Conservation (phyloP, 192 early-diverging fungal species). For the Dispira parvispora region DNA sequence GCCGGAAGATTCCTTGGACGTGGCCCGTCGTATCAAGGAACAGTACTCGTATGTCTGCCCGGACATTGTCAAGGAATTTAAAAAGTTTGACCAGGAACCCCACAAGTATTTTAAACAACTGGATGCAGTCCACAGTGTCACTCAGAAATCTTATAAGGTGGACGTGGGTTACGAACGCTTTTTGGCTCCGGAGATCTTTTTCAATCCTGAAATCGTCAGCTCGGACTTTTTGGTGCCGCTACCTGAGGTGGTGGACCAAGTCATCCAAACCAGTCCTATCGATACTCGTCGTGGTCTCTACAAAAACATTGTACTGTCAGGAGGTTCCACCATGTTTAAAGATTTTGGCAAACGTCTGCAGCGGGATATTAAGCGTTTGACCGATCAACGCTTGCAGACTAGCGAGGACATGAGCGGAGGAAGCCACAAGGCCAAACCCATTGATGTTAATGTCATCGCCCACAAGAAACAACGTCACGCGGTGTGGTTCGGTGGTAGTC, state of each 20-base stretch:
- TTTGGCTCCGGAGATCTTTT: slow-evolving; percentile 98
- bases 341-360: slow-evolving; percentile 89
- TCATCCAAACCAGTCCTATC: slow-evolving; percentile 93
- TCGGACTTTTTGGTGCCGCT: slow-evolving; percentile 93
- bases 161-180: slow-evolving; percentile 98
- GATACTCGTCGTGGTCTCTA: slow-evolving; percentile 93
- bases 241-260: slow-evolving; percentile 89
- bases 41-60: slow-evolving; percentile 92
- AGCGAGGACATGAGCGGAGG: slow-evolving; percentile 64
- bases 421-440: slow-evolving; percentile 50
- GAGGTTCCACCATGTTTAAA: slow-evolving; percentile 99
- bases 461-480: slow-evolving; percentile 98
- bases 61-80: slow-evolving; percentile 85
- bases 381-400: slow-evolving; percentile 49
- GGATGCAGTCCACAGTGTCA: slow-evolving; percentile 54
- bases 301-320: slow-evolving; percentile 98
- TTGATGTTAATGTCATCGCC: slow-evolving; percentile 94
- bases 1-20: slow-evolving; percentile 83
- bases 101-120: slow-evolving; percentile 17
- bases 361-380: slow-evolving; percentile 82
- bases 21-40: slow-evolving; percentile 94
- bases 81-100: slow-evolving; percentile 77
- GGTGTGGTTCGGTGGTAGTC: slow-evolving; percentile 98
- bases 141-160: slow-evolving; percentile 69
- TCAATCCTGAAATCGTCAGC: slow-evolving; percentile 95